phyloP scores from a whole-genome alignment of 2,329 filamentous ascomycete genomes.

The Lachnellula subtilissima region DNA sequence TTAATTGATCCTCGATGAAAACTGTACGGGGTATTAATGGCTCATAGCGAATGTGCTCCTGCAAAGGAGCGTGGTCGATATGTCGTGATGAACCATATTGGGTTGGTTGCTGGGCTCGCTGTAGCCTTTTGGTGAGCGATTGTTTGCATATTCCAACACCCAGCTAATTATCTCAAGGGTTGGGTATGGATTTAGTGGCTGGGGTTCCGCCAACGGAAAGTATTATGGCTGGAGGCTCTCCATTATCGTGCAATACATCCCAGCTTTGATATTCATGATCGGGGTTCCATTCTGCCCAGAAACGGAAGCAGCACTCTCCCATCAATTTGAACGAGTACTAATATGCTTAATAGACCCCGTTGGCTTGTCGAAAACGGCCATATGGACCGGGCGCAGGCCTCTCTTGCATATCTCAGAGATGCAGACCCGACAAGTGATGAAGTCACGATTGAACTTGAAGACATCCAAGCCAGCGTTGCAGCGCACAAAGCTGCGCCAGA shows the following conservation, averaged over 20 bases:
- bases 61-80: constrained; percentile 49
- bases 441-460: constrained; percentile 34
- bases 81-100: constrained; percentile 56
- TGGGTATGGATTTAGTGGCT: constrained; percentile 52
- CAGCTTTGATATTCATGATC: constrained; percentile 43
- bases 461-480: constrained; percentile 41
- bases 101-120: constrained; percentile 51
- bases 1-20: neutral
- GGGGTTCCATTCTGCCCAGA: constrained; percentile 51
- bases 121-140: constrained; percentile 46
- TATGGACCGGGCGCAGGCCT: constrained; percentile 38
- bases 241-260: constrained; percentile 47
- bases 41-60: constrained; percentile 47
- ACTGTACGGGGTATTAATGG: neutral
- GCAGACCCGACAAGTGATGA: constrained; percentile 37
- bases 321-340: neutral
- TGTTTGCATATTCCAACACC: neutral
- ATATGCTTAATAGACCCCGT: constrained; percentile 39
- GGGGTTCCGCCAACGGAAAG: constrained; percentile 40
- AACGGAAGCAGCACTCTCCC: constrained; percentile 38
- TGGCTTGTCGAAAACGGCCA: constrained; percentile 52
- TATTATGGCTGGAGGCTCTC: constrained; percentile 50
- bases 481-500: constrained; percentile 37
- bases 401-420: constrained; percentile 46
- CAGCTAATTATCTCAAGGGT: constrained; percentile 37